Conservation (phyloP, 257 asterid genomes). For the Solanum sparsipilum region DNA sequence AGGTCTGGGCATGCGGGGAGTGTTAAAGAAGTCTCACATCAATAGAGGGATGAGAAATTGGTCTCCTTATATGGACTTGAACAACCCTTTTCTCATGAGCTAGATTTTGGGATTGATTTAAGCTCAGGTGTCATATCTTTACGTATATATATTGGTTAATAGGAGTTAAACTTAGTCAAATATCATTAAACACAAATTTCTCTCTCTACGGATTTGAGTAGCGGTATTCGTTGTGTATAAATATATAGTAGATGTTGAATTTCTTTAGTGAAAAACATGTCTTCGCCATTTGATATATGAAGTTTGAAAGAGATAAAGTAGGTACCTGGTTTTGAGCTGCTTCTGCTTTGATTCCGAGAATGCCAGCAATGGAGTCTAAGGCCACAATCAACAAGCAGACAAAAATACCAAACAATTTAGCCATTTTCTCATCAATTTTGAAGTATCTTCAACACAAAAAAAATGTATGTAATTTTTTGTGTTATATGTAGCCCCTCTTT, state of each 20-base stretch:
- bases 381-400: slow-evolving; percentile 60
- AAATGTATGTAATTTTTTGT: not conserved
- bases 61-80: too few relatives aligned
- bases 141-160: too few relatives aligned
- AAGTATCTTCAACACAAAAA: not conserved
- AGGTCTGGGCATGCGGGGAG: not conserved
- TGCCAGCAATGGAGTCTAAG: slow-evolving; percentile 57
- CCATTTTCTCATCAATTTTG: slow-evolving; percentile 24
- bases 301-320: not conserved
- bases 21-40: too few relatives aligned
- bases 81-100: too few relatives aligned
- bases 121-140: too few relatives aligned
- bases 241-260: not conserved
- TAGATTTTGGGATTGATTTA: too few relatives aligned
- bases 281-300: not conserved
- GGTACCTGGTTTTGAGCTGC: slow-evolving; percentile 68
- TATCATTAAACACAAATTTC: too few relatives aligned
- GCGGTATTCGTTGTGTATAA: not conserved
- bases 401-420: slow-evolving; percentile 37
- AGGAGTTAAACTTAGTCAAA: not conserved
- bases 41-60: too few relatives aligned
- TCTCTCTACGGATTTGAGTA: too few relatives aligned
- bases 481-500: not conserved
- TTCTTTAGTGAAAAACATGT: not conserved
- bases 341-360: slow-evolving; percentile 75